These are phyloP conservation scores for Ascochyta koolunga DNA, from an alignment of 2,329 filamentous ascomycete species.

Conservation along the genomic window DNA sequence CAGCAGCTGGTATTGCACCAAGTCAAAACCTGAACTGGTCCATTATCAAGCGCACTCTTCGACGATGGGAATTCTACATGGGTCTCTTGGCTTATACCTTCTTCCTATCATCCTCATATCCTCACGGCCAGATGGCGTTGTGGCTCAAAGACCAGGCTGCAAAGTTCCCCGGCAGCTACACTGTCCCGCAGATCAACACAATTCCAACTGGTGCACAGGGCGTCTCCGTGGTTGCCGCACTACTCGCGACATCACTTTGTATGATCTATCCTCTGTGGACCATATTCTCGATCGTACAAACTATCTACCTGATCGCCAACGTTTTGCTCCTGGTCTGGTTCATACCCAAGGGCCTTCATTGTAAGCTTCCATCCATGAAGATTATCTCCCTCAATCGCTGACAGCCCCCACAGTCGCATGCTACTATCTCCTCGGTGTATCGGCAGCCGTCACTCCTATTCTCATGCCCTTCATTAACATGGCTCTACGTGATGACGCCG, in stretches of 20 bases:
- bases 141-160: slow-evolving; percentile 58
- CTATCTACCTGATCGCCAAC: slow-evolving; percentile 52
- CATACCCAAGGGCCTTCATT: slow-evolving; percentile 54
- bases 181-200: slow-evolving; percentile 57
- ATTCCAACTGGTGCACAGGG: slow-evolving; percentile 57
- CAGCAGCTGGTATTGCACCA: slow-evolving; percentile 39
- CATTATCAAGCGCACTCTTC: slow-evolving; percentile 54
- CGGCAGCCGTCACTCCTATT: slow-evolving; percentile 43
- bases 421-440: slow-evolving; percentile 45
- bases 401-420: slow-evolving; percentile 32
- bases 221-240: slow-evolving; percentile 57
- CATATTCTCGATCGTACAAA: slow-evolving; percentile 53
- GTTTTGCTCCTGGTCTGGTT: slow-evolving; percentile 58
- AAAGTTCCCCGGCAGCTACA: slow-evolving; percentile 46
- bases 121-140: slow-evolving; percentile 57
- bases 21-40: slow-evolving; percentile 52
- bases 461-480: slow-evolving; percentile 48
- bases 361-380: slow-evolving; percentile 18
- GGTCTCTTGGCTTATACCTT: slow-evolving; percentile 57
- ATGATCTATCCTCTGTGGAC: slow-evolving; percentile 59
- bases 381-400: not conserved
- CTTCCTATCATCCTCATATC: slow-evolving; percentile 50
- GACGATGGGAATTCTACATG: slow-evolving; percentile 60
- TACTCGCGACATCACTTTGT: slow-evolving; percentile 58
- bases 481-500: slow-evolving; percentile 51